A percentile compares a stretch with the other conserved stretches of the same genome.
Evolutionary conservation across 768 basidiomycete species (phyloP).

Genomic region (Terana coerulea): DNA sequence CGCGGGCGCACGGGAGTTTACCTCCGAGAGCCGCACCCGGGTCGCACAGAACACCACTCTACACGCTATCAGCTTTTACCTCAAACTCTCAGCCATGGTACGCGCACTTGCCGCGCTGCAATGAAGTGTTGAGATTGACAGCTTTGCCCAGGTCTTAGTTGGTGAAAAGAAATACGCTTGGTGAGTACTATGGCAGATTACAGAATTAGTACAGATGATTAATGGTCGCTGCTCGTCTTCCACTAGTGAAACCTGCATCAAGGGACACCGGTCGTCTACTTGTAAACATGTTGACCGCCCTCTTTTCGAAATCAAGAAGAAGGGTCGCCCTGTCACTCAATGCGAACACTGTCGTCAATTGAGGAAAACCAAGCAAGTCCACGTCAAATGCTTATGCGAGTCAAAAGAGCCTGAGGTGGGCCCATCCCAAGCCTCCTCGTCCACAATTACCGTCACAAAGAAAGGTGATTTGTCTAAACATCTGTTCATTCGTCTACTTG

Average conservation of each 20-base stretch:
- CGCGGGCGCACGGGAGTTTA: constrained; percentile 45
- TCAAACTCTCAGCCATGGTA: constrained; percentile 40
- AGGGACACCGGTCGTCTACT: constrained; percentile 86
- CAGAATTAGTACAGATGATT: background rate
- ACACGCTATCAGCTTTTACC: constrained; percentile 14
- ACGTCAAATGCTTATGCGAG: constrained; percentile 38
- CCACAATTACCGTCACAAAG: constrained; percentile 29
- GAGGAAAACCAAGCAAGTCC: constrained; percentile 39
- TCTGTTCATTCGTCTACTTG: constrained; percentile 3
- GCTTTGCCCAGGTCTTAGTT: constrained; percentile 69
- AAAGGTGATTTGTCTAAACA: constrained; percentile 53
- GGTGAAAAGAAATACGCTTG: constrained; percentile 81
- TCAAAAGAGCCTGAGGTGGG: constrained; percentile 11
- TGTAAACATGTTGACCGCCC: constrained; percentile 88
- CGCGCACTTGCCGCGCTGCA: no score
- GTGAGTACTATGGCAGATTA: constrained; percentile 35
- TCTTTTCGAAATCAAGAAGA: constrained; percentile 77
- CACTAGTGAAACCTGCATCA: constrained; percentile 85
- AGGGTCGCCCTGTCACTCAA: constrained; percentile 53
- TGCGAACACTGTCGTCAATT: constrained; percentile 35
- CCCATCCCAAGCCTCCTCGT: background rate
- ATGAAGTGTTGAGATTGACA: no score
- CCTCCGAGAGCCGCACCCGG: constrained; percentile 28
- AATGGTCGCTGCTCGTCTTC: background rate
- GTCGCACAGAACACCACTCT: no score